These are phyloP conservation scores for Boletus semigastroideus DNA, from an alignment of 1,284 basidiomycete species.

Conservation along the genomic window DNA sequence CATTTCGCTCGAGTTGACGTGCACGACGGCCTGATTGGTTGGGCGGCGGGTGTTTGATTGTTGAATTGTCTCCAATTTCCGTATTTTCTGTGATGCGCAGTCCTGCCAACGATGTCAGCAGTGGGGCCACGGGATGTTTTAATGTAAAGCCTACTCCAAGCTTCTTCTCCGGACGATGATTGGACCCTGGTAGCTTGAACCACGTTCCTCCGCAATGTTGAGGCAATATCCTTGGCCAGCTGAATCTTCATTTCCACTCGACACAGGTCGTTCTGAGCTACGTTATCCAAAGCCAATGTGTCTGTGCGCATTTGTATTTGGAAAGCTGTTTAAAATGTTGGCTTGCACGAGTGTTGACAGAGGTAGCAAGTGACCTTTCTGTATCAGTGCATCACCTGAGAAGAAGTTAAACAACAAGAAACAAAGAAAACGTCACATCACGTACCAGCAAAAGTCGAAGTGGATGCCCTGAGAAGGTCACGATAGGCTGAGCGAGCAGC, in stretches of 20 bases:
- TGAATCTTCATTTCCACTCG: slow-evolving; percentile 54
- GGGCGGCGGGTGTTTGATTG: slow-evolving; percentile 56
- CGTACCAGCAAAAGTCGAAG: slow-evolving; percentile 63
- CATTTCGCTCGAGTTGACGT: slow-evolving; percentile 40
- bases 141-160: slow-evolving; percentile 51
- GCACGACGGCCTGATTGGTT: slow-evolving; percentile 45
- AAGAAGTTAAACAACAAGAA: slow-evolving; percentile 1
- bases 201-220: slow-evolving; percentile 67
- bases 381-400: slow-evolving; percentile 54
- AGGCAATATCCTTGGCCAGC: slow-evolving; percentile 62
- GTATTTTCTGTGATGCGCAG: slow-evolving; percentile 66
- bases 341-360: slow-evolving; percentile 4
- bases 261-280: slow-evolving; percentile 42
- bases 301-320: slow-evolving; percentile 59
- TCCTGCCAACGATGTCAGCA: slow-evolving; percentile 38
- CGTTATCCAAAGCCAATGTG: slow-evolving; percentile 42
- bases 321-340: slow-evolving; percentile 52
- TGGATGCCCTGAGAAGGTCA: slow-evolving; percentile 61
- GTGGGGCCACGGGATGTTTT: not conserved
- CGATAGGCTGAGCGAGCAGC: slow-evolving; percentile 73
- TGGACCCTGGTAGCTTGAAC: slow-evolving; percentile 61
- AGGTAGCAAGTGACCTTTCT: slow-evolving; percentile 42
- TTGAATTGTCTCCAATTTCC: slow-evolving; percentile 72
- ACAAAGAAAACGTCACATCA: not conserved
- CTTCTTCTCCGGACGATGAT: slow-evolving; percentile 37